Evolutionary conservation across 768 basidiomycete species (phyloP).

Genomic region (Hypsizygus marmoreus): DNA sequence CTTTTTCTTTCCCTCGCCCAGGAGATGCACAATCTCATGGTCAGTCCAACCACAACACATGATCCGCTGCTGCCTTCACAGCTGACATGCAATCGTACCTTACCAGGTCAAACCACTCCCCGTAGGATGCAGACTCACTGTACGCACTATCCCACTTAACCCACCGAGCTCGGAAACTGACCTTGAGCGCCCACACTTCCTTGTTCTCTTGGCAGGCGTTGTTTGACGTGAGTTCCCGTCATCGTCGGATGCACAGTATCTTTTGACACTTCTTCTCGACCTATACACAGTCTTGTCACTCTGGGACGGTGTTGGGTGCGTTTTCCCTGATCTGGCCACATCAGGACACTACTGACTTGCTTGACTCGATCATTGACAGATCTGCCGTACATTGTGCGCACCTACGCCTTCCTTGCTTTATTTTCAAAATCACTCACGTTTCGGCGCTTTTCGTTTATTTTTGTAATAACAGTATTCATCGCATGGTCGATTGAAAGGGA

Average conservation of each 20-base stretch:
- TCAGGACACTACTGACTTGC: not conserved
- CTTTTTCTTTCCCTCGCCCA: constrained; percentile 14
- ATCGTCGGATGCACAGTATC: not conserved
- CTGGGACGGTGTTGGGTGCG: constrained; percentile 53
- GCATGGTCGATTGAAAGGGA: constrained; percentile 53
- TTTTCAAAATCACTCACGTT: not conserved
- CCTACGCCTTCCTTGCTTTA: not conserved
- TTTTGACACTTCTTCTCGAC: too few species aligned
- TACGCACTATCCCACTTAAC: constrained; percentile 23
- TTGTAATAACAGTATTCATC: constrained; percentile 52
- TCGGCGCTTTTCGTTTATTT: not conserved
- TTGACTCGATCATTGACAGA: constrained; percentile 28
- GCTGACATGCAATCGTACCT: not conserved
- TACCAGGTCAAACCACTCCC: constrained; percentile 46
- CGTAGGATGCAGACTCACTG: constrained; percentile 52
- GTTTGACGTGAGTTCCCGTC: constrained; percentile 45
- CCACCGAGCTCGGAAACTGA: not conserved
- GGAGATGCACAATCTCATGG: constrained; percentile 55
- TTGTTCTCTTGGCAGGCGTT: constrained; percentile 39
- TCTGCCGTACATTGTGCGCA: constrained; percentile 50
- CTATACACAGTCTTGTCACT: constrained; percentile 57
- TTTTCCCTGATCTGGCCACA: not conserved
- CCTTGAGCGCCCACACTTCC: not conserved
- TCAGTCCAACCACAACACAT: constrained; percentile 20
- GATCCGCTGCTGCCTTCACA: too few species aligned